Evolutionary conservation across 352 stramenopile species (phyloP), one percentile per base, ranked within the genome.

Genomic region (Peronospora destructor): DNA sequence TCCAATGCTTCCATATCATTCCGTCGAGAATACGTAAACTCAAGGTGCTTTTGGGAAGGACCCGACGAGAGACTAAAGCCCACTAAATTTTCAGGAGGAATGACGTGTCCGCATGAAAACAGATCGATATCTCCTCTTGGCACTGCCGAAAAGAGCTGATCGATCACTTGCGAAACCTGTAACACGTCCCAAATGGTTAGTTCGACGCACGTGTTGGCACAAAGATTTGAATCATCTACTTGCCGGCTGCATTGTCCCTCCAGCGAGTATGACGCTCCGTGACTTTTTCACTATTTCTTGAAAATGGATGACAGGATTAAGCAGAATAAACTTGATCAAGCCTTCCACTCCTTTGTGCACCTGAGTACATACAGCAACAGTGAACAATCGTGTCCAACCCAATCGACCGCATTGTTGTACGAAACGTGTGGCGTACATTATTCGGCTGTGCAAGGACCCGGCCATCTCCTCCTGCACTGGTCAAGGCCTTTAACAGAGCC

Each of bases 51-150:
- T 14, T 85, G 73, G 11, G 81, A 91, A 11, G 94, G 91, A 25
- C 91, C 95, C 13, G 59, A 66, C 8, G 74, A 71, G 14, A 91
- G 53, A 19, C 65, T 90, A 43, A 88, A 85, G 13, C 73, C 77
- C 2, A 91, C 35, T 17, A 99, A 76, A 64, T 98, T 97, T 49
- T 86, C 69, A 0, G 76, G 67, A 42, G 94, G 85, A 60, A 99
- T 97, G 0, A 99, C 95, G 65, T 99, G 97, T n/a, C 92, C 94
- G 54, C 96, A 99, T 0, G 94, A 97, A 68, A 99, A 98, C 2
- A 97, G 63, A 49, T 95, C 85, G n/a, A 99, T 79, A 1, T 70
- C 48, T 33, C 74, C 55, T 21, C 44, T 50, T n/a, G 75, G 63
- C 0, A 97, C 45, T 7, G 70, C 69, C 14, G 87, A 78, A 46